Conservation (phyloP, 2,329 filamentous ascomycete species). For the Scopulariopsis brevicaulis region DNA sequence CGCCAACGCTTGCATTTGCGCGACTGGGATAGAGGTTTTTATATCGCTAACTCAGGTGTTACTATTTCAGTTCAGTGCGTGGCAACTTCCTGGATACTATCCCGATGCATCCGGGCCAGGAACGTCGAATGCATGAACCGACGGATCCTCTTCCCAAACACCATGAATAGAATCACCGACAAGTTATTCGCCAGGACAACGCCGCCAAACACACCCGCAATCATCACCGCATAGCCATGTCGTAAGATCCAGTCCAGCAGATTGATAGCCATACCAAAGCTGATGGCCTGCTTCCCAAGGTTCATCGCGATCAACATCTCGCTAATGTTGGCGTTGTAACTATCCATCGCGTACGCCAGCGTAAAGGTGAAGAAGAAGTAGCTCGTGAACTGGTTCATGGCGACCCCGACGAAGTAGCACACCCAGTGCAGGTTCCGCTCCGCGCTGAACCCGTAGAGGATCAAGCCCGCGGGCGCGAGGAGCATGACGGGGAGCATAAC, state of each 20-base stretch:
- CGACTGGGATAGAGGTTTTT: too few relatives aligned
- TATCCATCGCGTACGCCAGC: conserved; percentile 49
- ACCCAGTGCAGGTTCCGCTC: conserved; percentile 28
- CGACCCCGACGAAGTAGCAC: conserved; percentile 35
- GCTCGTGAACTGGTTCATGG: conserved; percentile 32
- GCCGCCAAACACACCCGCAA: conserved; percentile 34
- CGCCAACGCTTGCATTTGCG: too few relatives aligned
- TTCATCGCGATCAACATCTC: conserved; percentile 53
- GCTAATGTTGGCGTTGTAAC: conserved; percentile 44
- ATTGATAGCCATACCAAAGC: conserved; percentile 38
- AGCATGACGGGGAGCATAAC: conserved; percentile 24
- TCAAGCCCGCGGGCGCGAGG: conserved; percentile 25
- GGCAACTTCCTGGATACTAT: conserved; percentile 18
- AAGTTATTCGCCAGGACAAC: conserved; percentile 38
- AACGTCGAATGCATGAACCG: conserved; percentile 30
- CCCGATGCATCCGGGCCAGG: conserved; percentile 31
- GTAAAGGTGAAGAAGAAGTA: conserved; percentile 48
- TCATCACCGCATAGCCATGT: conserved; percentile 38
- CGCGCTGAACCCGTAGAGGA: conserved; percentile 27
- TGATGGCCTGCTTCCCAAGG: conserved; percentile 43
- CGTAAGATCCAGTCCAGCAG: conserved; percentile 37
- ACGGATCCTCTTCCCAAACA: conserved; percentile 37
- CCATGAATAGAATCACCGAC: conserved; percentile 33
- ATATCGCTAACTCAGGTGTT: conserved; percentile 21
- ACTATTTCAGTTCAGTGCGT: conserved; percentile 6